Percentiles rank a stretch among this genome's conserved stretches.
Evolutionary conservation across 305 asterid species (phyloP).

Genomic region (Petunia hybrid): DNA sequence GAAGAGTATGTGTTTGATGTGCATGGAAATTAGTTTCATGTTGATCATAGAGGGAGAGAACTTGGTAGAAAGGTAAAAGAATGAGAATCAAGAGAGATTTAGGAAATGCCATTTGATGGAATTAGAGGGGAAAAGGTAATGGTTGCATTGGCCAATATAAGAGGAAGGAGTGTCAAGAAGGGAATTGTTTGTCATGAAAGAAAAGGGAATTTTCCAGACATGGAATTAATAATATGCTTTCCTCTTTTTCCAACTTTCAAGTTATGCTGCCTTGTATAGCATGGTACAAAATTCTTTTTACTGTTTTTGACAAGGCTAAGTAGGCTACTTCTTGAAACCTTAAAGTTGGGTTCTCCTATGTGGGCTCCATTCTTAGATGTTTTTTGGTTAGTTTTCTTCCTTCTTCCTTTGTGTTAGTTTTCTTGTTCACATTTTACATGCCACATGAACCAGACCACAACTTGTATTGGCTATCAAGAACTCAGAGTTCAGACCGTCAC

Average conservation of each 20-base stretch:
- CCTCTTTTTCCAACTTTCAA: constrained; percentile 56
- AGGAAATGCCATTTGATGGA: constrained; percentile 46
- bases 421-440: not conserved
- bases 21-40: not conserved
- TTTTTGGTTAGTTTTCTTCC: not conserved
- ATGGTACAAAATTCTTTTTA: constrained; percentile 39
- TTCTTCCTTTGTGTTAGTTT: not conserved
- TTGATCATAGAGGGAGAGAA: constrained; percentile 46
- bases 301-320: not conserved
- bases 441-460: not conserved
- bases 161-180: not conserved
- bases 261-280: constrained; percentile 58
- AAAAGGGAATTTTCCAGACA: constrained; percentile 48
- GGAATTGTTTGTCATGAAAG: constrained; percentile 55
- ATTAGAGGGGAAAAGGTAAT: constrained; percentile 14
- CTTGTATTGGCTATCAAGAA: not conserved
- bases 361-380: constrained; percentile 22
- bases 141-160: constrained; percentile 21
- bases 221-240: constrained; percentile 51
- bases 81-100: constrained; percentile 43
- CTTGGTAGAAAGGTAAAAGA: constrained; percentile 43
- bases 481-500: too few relatives aligned
- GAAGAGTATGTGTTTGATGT: constrained; percentile 43
- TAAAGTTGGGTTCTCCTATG: constrained; percentile 23
- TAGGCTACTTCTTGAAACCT: constrained; percentile 7